Evolutionary conservation across 306 rosid species (phyloP).

Genomic region (Malus asiatica): DNA sequence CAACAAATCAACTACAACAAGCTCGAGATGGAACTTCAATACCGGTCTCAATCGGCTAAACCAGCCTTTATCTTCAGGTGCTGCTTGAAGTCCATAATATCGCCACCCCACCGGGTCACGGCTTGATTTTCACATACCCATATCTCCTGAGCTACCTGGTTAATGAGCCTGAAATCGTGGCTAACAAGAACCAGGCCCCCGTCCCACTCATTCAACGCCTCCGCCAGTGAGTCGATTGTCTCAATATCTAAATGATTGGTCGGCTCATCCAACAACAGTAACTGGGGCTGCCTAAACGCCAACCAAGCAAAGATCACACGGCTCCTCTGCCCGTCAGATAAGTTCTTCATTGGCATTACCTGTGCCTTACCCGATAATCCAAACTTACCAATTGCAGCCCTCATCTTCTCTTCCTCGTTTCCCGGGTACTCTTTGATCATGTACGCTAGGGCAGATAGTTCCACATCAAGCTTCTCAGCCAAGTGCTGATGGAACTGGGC

Average conservation of each 20-base stretch:
- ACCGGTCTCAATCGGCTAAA: constrained; percentile 1
- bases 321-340: constrained; percentile 97
- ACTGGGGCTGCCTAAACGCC: constrained; percentile 87
- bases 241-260: constrained; percentile 96
- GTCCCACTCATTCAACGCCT: constrained; percentile 98
- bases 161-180: constrained; percentile 96
- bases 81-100: constrained; percentile 81
- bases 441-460: constrained; percentile 67
- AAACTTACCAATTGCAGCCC: constrained; percentile 87
- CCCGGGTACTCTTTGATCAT: constrained; percentile 94
- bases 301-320: constrained; percentile 93
- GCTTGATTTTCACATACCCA: constrained; percentile 93
- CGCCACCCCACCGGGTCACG: constrained; percentile 90
- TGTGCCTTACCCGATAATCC: constrained; percentile 95
- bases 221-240: constrained; percentile 90
- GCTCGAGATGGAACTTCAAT: neutral
- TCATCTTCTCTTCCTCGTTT: constrained; percentile 92
- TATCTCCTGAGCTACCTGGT: constrained; percentile 92
- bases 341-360: constrained; percentile 93
- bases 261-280: constrained; percentile 90
- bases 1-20: neutral
- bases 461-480: constrained; percentile 88
- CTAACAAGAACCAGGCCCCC: constrained; percentile 97
- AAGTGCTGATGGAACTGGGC: constrained; percentile 96
- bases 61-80: constrained; percentile 81